Percentiles rank a stretch among this genome's conserved stretches.
These are phyloP conservation scores for Emydomyces testavorans DNA, from an alignment of 2,329 filamentous ascomycete genomes.

Conservation along the genomic window DNA sequence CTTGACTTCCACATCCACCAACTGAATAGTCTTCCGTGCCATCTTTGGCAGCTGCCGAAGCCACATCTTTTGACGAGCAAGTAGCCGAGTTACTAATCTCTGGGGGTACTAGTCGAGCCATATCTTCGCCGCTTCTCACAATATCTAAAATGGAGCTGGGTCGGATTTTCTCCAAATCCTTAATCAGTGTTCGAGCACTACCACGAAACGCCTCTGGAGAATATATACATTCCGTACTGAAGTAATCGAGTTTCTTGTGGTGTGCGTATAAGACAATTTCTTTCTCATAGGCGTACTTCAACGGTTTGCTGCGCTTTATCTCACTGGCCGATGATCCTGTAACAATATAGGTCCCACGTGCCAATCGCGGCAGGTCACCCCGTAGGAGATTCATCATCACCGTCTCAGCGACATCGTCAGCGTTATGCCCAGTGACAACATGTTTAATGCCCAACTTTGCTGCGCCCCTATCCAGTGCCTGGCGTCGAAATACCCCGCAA, in stretches of 20 bases:
- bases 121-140: constrained; percentile 87
- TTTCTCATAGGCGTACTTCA: constrained; percentile 98
- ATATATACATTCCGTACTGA: constrained; percentile 97
- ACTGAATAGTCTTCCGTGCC: constrained; percentile 43
- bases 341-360: constrained; percentile 80
- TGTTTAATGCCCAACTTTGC: constrained; percentile 78
- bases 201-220: constrained; percentile 93
- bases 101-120: constrained; percentile 72
- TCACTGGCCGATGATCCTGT: constrained; percentile 68
- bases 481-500: constrained; percentile 87
- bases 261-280: constrained; percentile 97
- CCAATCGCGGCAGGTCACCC: constrained; percentile 76
- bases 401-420: constrained; percentile 93
- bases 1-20: constrained; percentile 64
- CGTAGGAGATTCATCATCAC: constrained; percentile 94
- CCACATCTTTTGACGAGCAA: constrained; percentile 18
- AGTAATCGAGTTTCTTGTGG: constrained; percentile 94
- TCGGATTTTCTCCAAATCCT: constrained; percentile 83
- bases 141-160: constrained; percentile 93
- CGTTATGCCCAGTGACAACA: constrained; percentile 95
- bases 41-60: constrained; percentile 29
- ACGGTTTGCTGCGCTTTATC: constrained; percentile 87
- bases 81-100: constrained; percentile 36
- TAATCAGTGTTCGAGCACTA: constrained; percentile 81
- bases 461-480: constrained; percentile 85